Conservation (phyloP, 78 protist genomes). For the Anaeramoeba ignava region DNA sequence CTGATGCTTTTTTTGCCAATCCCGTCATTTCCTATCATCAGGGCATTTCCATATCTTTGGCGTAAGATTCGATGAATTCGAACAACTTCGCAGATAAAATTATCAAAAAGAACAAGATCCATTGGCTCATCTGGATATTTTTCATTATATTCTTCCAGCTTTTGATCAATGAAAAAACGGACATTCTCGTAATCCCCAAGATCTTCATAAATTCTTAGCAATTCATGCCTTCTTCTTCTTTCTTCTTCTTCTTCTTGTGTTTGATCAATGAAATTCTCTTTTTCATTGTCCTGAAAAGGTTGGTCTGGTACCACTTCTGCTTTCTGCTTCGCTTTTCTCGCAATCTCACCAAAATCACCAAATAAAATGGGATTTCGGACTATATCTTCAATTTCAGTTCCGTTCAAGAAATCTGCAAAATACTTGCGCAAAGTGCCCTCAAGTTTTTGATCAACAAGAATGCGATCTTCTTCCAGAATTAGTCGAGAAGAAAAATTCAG, state of each 20-base stretch:
- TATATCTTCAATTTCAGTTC: no score
- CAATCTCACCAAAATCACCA: constrained; percentile 36
- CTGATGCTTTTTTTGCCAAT: constrained; percentile 63
- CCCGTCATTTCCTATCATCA: constrained; percentile 80
- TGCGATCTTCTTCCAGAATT: constrained; percentile 19
- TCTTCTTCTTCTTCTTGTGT: no score
- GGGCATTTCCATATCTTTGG: constrained; percentile 62
- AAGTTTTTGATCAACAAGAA: constrained; percentile 27
- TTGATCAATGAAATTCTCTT: no score
- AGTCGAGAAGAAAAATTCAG: constrained; percentile 41
- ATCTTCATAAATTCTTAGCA: no score
- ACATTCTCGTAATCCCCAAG: constrained; percentile 17
- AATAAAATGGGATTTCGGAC: constrained; percentile 49
- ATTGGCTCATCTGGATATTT: constrained; percentile 22
- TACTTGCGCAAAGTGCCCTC: constrained; percentile 5
- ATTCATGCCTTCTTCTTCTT: no score
- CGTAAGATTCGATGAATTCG: constrained; percentile 58
- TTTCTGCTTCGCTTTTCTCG: not conserved
- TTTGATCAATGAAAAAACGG: constrained; percentile 18
- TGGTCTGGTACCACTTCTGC: no score
- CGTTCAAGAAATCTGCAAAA: no score
- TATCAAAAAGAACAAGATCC: constrained; percentile 67
- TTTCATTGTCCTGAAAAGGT: no score
- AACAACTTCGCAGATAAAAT: constrained; percentile 54
- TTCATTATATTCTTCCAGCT: constrained; percentile 52